A percentile compares a stretch with the other conserved stretches of the same genome.
phyloP scores from a whole-genome alignment of 768 basidiomycete genomes.

The Lyophyllum decastes region DNA sequence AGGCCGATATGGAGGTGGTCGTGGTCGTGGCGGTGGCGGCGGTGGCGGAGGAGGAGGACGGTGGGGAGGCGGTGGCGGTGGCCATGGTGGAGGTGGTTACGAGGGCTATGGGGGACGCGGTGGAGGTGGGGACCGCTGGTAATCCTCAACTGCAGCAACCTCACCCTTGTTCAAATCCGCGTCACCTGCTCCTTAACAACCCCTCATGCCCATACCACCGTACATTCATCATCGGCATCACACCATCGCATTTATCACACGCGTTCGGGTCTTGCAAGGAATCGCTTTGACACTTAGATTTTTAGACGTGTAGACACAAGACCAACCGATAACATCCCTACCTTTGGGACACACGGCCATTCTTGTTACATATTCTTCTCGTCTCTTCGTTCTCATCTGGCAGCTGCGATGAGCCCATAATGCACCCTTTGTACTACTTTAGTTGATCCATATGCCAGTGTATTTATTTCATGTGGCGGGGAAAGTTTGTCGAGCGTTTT shows the following conservation, averaged over 20 bases:
- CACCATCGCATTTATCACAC: conserved; percentile 1
- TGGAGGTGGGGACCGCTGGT: conserved; percentile 35
- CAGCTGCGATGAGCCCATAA: conserved; percentile 10
- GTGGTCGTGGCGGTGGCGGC: conserved; percentile 42
- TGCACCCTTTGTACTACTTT: conserved; percentile 12
- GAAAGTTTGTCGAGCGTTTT: not conserved
- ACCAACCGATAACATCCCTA: conserved; percentile 16
- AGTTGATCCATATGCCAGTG: conserved; percentile 1
- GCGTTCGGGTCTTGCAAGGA: conserved; percentile 11
- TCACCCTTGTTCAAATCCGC: not conserved
- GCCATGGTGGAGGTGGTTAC: conserved; percentile 40
- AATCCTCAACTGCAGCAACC: not conserved
- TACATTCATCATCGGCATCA: conserved; percentile 4
- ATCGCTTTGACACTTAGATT: conserved; percentile 18
- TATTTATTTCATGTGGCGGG: not conserved
- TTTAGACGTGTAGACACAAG: conserved; percentile 23
- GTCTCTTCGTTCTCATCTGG: conserved; percentile 2
- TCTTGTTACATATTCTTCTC: conserved; percentile 1
- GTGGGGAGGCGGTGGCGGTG: conserved; percentile 46
- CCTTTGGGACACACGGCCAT: conserved; percentile 6
- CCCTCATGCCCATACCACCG: not conserved
- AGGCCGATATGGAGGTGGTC: conserved; percentile 66
- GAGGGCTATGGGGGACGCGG: conserved; percentile 47
- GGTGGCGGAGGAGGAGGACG: conserved; percentile 44
- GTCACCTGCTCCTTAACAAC: not conserved